These are phyloP conservation scores for Alternaria sp. DNA, from an alignment of 2,329 filamentous ascomycete species.

Conservation along the genomic window DNA sequence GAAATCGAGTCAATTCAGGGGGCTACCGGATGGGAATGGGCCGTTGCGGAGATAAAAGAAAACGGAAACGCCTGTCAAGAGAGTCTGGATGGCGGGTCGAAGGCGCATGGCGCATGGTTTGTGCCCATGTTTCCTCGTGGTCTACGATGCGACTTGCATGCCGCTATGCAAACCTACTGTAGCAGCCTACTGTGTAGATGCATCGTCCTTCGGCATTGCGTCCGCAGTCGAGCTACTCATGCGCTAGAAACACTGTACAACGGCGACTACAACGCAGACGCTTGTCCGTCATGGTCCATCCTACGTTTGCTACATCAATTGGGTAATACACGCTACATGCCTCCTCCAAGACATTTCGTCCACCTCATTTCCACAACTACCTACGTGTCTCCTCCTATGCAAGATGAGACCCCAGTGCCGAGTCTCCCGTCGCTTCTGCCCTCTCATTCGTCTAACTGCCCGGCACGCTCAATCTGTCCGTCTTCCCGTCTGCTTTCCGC, in stretches of 20 bases:
- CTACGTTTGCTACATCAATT: neutral
- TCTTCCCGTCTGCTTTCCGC: neutral
- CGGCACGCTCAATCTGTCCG: slow-evolving; percentile 13
- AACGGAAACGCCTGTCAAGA: neutral
- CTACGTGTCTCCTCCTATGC: slow-evolving; percentile 21
- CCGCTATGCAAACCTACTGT: slow-evolving; percentile 1
- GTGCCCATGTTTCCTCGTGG: slow-evolving; percentile 3
- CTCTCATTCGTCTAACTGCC: slow-evolving; percentile 13
- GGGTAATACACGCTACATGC: neutral
- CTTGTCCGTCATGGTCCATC: neutral
- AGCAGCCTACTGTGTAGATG: neutral
- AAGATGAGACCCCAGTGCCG: slow-evolving; percentile 12
- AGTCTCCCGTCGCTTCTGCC: slow-evolving; percentile 10
- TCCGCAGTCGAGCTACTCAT: neutral
- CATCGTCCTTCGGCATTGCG: neutral
- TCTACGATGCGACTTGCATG: slow-evolving; percentile 11
- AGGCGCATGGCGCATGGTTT: slow-evolving; percentile 5
- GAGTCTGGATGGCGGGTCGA: slow-evolving; percentile 10
- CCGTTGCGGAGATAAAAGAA: slow-evolving; percentile 5
- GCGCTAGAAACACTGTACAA: neutral
- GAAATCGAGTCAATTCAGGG: slow-evolving; percentile 4
- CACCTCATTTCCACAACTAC: slow-evolving; percentile 2
- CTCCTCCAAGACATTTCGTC: neutral
- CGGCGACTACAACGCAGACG: neutral
- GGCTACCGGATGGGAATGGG: neutral